Evolutionary conservation across 306 rosid genomes (phyloP).

Genomic region (Cucurbita argyrosperma): DNA sequence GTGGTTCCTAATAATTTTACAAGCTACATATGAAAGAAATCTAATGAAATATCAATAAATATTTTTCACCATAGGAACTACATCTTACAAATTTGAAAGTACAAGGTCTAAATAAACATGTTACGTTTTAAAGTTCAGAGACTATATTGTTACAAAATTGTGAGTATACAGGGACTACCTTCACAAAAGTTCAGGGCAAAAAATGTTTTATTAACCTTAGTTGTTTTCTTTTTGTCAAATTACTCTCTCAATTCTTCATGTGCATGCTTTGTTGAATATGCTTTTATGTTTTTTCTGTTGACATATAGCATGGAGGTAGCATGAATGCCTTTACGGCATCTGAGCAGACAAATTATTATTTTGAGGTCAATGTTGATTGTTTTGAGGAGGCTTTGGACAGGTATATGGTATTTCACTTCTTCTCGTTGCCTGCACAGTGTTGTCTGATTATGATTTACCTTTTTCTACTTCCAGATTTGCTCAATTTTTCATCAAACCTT

Average conservation of each 20-base stretch:
- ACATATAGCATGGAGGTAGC: slow-evolving; percentile 68
- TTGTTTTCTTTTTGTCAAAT: not conserved
- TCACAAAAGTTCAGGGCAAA: no score
- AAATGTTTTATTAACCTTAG: no score
- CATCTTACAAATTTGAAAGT: no score
- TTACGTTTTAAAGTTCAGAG: no score
- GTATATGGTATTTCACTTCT: slow-evolving; percentile 21
- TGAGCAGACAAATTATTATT: slow-evolving; percentile 60
- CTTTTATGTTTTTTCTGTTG: not conserved
- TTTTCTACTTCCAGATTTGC: slow-evolving; percentile 44
- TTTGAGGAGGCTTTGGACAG: slow-evolving; percentile 96
- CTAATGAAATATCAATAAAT: no score
- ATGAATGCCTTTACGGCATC: slow-evolving; percentile 69
- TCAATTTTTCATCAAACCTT: slow-evolving; percentile 82
- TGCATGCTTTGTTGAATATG: not conserved
- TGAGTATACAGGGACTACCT: no score
- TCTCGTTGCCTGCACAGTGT: not conserved
- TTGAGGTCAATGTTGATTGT: slow-evolving; percentile 68
- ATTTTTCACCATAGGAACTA: no score
- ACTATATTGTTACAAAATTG: no score
- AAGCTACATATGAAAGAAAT: no score
- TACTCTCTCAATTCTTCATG: not conserved
- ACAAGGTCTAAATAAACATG: no score
- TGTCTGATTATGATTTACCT: not conserved
- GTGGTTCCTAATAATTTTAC: no score